phyloP scores from a whole-genome alignment of 179 eudicot genomes.

The Silene vulgaris region DNA sequence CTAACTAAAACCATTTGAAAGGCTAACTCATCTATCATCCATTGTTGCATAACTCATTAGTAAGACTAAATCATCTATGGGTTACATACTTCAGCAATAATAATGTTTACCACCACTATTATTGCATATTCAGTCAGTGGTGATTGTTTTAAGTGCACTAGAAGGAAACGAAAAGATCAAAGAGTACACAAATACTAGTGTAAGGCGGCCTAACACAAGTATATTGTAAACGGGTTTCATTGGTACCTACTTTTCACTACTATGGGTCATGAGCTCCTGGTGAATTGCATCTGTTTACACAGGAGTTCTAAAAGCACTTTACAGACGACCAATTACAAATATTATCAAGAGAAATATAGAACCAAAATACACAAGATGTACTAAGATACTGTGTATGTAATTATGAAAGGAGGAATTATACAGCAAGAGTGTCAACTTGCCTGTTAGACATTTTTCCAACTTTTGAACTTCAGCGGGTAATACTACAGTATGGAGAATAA shows the following conservation, averaged over 20 bases:
- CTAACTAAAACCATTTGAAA: neutral
- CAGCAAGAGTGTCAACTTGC: slow-evolving; percentile 24
- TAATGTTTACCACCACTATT: neutral
- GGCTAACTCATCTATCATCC: neutral
- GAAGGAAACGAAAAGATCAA: neutral
- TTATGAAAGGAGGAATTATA: neutral
- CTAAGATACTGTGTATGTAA: neutral
- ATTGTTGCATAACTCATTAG: neutral
- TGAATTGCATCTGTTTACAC: no score
- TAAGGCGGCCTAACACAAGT: no score
- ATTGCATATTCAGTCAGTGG: neutral
- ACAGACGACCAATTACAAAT: no score
- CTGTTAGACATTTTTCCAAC: slow-evolving; percentile 60
- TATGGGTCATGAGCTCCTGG: no score
- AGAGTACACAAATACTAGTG: neutral
- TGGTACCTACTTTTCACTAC: no score
- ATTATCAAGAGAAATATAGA: neutral
- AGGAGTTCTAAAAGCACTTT: neutral
- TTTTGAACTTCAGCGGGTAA: slow-evolving; percentile 52
- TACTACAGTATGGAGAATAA: slow-evolving; percentile 53
- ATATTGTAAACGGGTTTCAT: no score
- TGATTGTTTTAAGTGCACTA: slow-evolving; percentile 5
- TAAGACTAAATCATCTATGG: neutral
- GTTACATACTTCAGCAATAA: neutral
- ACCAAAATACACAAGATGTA: slow-evolving; percentile 10